A percentile compares a stretch with the other conserved stretches of the same genome.
Evolutionary conservation across 1,284 basidiomycete genomes (phyloP).

Genomic region (Malassezia equina): DNA sequence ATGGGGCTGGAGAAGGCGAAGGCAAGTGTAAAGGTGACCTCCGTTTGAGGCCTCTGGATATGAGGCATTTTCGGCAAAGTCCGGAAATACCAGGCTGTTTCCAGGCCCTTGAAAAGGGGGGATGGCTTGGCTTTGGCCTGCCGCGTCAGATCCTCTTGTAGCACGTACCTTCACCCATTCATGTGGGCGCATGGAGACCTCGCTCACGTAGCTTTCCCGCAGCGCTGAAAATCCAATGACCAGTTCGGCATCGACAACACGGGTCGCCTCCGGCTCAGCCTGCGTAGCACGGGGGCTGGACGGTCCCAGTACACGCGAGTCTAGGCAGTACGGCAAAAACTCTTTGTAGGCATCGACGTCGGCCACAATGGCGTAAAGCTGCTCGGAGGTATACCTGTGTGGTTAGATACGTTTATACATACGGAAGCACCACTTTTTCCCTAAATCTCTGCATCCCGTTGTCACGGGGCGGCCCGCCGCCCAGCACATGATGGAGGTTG

Average conservation of each 20-base stretch:
- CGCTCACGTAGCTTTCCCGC: constrained; percentile 75
- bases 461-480: background rate
- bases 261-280: background rate
- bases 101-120: constrained; percentile 72
- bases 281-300: background rate
- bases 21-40: constrained; percentile 52
- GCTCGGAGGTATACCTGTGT: constrained; percentile 41
- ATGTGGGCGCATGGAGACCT: constrained; percentile 66
- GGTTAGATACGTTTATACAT: background rate
- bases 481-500: constrained; percentile 1
- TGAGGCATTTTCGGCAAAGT: background rate
- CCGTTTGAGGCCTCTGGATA: constrained; percentile 1
- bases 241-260: constrained; percentile 60
- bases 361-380: constrained; percentile 76
- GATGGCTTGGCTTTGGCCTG: constrained; percentile 70
- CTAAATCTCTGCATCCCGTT: background rate
- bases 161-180: constrained; percentile 64
- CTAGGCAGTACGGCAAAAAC: constrained; percentile 82
- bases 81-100: constrained; percentile 57
- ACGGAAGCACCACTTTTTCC: constrained; percentile 9
- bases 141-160: constrained; percentile 40
- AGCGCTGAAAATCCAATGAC: constrained; percentile 79
- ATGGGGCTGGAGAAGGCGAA: constrained; percentile 81
- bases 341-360: constrained; percentile 73
- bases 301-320: constrained; percentile 58